Conservation (phyloP, 345 rosid genomes). For the Conringia planisiliqua region DNA sequence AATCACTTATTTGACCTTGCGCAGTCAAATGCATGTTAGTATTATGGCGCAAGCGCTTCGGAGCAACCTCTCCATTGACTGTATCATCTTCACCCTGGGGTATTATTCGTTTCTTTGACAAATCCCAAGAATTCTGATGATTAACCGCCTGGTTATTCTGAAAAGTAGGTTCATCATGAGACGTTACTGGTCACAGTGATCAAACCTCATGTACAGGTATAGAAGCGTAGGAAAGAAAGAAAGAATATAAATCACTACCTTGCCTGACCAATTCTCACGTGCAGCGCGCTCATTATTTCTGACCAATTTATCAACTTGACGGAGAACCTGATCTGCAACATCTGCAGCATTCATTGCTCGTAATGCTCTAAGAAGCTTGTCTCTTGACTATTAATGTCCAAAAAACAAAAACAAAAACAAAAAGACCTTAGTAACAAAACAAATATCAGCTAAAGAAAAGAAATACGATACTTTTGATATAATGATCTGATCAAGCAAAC, state of each 20-base stretch:
- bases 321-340: conserved; percentile 91
- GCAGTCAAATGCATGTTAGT: conserved; percentile 36
- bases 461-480: conserved; percentile 12
- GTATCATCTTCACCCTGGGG: conserved; percentile 60
- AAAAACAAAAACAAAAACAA: conserved; percentile 19
- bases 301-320: conserved; percentile 87
- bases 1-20: conserved; percentile 47
- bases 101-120: conserved; percentile 63
- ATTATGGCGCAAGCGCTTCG: conserved; percentile 61
- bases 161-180: conserved; percentile 26
- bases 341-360: conserved; percentile 92
- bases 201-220: conserved; percentile 14
- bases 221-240: conserved; percentile 17
- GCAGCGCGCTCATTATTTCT: conserved; percentile 82
- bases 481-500: conserved; percentile 14
- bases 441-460: neutral
- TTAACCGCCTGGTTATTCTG: conserved; percentile 73
- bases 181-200: conserved; percentile 10
- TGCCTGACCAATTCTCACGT: conserved; percentile 63
- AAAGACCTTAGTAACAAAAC: conserved; percentile 22
- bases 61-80: conserved; percentile 52
- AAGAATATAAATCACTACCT: conserved; percentile 44
- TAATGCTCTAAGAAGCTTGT: conserved; percentile 69
- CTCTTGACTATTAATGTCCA: conserved; percentile 63
- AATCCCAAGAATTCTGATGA: conserved; percentile 58